Evolutionary conservation across 2,329 filamentous ascomycete genomes (phyloP).

Genomic region (Trichophyton equinum): DNA sequence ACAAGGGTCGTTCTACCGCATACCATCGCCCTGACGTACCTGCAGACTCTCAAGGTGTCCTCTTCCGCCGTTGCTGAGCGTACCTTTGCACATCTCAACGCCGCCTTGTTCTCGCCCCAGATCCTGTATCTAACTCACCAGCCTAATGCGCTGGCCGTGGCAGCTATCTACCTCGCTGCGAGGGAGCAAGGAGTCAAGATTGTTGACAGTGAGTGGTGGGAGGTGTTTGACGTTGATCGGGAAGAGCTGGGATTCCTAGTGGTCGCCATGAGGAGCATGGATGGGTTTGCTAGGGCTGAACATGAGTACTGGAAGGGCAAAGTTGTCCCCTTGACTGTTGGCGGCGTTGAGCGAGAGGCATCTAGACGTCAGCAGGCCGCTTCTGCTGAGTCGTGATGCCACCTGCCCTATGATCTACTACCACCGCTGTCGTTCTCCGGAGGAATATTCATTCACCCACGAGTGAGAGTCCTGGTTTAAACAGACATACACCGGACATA

Average conservation of each 20-base stretch:
- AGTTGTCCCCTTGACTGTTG: conserved; percentile 47
- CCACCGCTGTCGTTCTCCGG: background rate
- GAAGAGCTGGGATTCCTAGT: conserved; percentile 91
- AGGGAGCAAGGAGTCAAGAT: conserved; percentile 64
- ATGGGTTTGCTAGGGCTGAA: conserved; percentile 53
- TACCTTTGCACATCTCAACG: conserved; percentile 69
- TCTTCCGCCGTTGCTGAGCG: conserved; percentile 47
- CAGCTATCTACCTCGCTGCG: conserved; percentile 81
- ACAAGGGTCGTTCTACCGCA: conserved; percentile 78
- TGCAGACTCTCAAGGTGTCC: conserved; percentile 72
- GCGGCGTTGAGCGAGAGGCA: conserved; percentile 48
- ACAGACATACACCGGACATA: background rate
- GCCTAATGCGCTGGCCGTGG: conserved; percentile 69
- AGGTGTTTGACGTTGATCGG: conserved; percentile 89
- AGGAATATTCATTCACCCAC: background rate
- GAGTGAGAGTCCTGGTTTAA: background rate
- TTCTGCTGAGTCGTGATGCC: background rate
- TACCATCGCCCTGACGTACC: conserved; percentile 75
- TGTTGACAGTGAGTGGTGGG: conserved; percentile 86
- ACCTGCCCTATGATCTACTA: background rate
- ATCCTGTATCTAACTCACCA: conserved; percentile 86
- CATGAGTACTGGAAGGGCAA: conserved; percentile 42
- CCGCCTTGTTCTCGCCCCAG: conserved; percentile 73
- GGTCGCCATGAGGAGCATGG: conserved; percentile 68
- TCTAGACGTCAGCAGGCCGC: conserved; percentile 23